Evolutionary conservation across 257 asterid genomes (phyloP).

Genomic region (Cruciata laevipes): DNA sequence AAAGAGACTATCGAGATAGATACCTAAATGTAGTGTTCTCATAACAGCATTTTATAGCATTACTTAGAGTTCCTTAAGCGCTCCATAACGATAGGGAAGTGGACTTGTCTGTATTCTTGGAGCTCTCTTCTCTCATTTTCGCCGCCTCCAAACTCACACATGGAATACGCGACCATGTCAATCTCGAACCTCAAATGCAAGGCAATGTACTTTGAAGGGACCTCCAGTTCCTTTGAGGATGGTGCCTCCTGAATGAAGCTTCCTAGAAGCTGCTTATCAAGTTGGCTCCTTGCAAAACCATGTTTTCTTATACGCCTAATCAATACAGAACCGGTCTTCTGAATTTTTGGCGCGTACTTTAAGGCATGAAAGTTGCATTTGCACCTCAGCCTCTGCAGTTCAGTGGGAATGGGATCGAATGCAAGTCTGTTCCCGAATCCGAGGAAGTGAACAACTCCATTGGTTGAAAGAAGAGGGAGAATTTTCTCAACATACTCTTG

Average conservation of each 20-base stretch:
- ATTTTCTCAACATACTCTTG: constrained; percentile 53
- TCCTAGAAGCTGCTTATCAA: constrained; percentile 76
- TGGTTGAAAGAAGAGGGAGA: constrained; percentile 55
- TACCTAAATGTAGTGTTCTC: neutral
- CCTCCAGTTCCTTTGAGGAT: constrained; percentile 20
- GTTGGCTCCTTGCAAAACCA: constrained; percentile 29
- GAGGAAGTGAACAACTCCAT: constrained; percentile 77
- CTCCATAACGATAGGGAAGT: constrained; percentile 70
- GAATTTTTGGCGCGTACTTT: constrained; percentile 68
- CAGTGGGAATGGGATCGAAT: constrained; percentile 65
- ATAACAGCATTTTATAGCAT: constrained; percentile 1
- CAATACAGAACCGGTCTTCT: constrained; percentile 50
- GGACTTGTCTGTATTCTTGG: constrained; percentile 68
- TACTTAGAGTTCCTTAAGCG: constrained; percentile 65
- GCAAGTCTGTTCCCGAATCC: constrained; percentile 95
- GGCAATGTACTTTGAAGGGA: constrained; percentile 62
- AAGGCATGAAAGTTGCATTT: constrained; percentile 94
- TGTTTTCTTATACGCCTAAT: constrained; percentile 56
- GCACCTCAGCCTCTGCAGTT: constrained; percentile 87
- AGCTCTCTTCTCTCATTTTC: constrained; percentile 58
- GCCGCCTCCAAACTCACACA: constrained; percentile 93
- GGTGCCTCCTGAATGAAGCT: constrained; percentile 34
- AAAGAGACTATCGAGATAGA: neutral
- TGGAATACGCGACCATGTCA: constrained; percentile 96
- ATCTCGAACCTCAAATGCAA: constrained; percentile 89